Conservation (phyloP, 164 flowering plant species). For the Protea cynaroides region DNA sequence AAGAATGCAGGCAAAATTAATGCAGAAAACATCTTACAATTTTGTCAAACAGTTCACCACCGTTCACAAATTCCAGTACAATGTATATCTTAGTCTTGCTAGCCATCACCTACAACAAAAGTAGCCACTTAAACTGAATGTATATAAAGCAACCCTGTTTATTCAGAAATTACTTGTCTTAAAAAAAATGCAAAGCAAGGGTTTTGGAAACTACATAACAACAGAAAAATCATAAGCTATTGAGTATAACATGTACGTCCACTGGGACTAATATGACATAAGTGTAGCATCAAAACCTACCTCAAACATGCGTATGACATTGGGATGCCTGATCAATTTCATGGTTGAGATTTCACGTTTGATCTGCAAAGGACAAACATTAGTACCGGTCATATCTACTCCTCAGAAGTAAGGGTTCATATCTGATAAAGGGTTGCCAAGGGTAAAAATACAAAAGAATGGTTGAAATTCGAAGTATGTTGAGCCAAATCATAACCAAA, state of each 20-base stretch:
- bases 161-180: not conserved
- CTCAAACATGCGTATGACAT: conserved; percentile 86
- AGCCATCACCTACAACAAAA: conserved; percentile 72
- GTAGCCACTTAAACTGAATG: conserved; percentile 1
- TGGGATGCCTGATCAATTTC: conserved; percentile 85
- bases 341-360: conserved; percentile 93
- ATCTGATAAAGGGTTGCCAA: no score
- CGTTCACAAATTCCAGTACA: conserved; percentile 83
- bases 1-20: not conserved
- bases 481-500: no score
- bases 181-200: not conserved
- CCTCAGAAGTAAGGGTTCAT: no score
- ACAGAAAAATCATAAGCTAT: not conserved
- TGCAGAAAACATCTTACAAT: conserved; percentile 51
- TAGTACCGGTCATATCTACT: not conserved
- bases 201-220: not conserved
- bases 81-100: conserved; percentile 92
- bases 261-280: not conserved
- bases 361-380: conserved; percentile 43
- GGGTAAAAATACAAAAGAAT: no score
- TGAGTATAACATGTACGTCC: not conserved
- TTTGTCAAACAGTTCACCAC: conserved; percentile 91
- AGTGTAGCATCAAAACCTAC: conserved; percentile 26
- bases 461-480: no score
- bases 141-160: not conserved